phyloP scores from a whole-genome alignment of 495 filamentous ascomycete genomes.

The Podospora didyma region DNA sequence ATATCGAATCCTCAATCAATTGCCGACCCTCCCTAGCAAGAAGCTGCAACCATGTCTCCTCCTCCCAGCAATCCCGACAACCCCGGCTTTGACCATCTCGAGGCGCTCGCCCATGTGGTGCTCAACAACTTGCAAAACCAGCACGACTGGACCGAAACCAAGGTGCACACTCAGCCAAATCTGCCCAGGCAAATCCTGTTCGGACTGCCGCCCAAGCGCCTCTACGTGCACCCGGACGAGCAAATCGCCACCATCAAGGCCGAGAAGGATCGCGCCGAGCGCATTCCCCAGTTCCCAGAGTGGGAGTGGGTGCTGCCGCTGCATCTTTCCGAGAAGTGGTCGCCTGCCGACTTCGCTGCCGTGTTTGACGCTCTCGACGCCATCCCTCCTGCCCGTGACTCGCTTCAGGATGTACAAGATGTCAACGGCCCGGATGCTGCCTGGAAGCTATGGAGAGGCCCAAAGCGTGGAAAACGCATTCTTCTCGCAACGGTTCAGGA shows the following conservation, averaged over 20 bases:
- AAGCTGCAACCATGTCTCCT: slow-evolving; percentile 17
- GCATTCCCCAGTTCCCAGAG: slow-evolving; percentile 49
- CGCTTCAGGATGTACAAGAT: not conserved
- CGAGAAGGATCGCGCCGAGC: slow-evolving; percentile 33
- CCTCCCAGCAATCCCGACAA: no score
- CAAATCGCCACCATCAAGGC: slow-evolving; percentile 73
- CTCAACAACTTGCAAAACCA: slow-evolving; percentile 80
- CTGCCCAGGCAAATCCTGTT: slow-evolving; percentile 68
- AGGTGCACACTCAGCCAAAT: slow-evolving; percentile 49
- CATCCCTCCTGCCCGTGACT: slow-evolving; percentile 31
- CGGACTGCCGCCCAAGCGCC: slow-evolving; percentile 77
- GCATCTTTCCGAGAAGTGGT: slow-evolving; percentile 79
- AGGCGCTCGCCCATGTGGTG: slow-evolving; percentile 60
- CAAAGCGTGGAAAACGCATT: slow-evolving; percentile 62
- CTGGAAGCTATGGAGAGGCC: slow-evolving; percentile 35
- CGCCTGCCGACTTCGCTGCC: slow-evolving; percentile 63
- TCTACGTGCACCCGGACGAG: slow-evolving; percentile 93
- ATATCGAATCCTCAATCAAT: no score
- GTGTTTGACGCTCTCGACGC: slow-evolving; percentile 73
- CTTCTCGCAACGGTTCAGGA: slow-evolving; percentile 78
- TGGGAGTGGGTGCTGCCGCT: slow-evolving; percentile 86
- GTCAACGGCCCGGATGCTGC: slow-evolving; percentile 23
- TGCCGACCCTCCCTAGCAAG: no score
- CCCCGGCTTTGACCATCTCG: slow-evolving; percentile 14
- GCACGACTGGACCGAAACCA: slow-evolving; percentile 76